Evolutionary conservation across 805 yeast species (phyloP), one percentile per base, ranked within the genome.

Genomic region (Trichomonascus vanleenenianus): DNA sequence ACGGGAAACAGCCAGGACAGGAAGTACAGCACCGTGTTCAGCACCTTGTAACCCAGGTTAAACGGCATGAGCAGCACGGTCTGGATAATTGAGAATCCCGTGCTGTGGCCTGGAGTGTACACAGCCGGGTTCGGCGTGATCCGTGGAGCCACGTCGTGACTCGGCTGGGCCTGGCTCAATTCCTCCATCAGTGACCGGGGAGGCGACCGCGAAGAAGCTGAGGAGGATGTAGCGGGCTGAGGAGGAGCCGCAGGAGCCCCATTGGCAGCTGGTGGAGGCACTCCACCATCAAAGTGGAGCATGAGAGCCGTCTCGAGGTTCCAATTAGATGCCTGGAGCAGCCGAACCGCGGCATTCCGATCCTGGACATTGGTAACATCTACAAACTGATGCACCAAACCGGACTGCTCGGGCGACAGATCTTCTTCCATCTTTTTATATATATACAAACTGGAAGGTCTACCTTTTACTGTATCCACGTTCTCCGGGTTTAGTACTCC

Each of bases 281-380:
- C 16, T 11, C 40, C 38, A 5, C 50, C 53, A 35, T 53, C 56
- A 30, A 51, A 45, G 36, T 52, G 54, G 18, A 47, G 45, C 37
- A 40, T 31, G 14, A 50, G 53, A 8, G 52, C 57, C 19, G 44
- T 39, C 53, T 71, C 75, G 12, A 71, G 54, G 50, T 67, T 59
- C 74, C 75, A 71, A 18, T 61, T 57, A 6, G 64, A 48, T 3
- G 63, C 51, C 33, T 56, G 50, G 40, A 66, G 56, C 35, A 65
- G 46, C 38, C 50, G 52, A 16, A 52, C 47, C 11, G 66, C 67
- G 20, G 52, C 53, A 2, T 53, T 56, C 14, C 50, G 49, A 41
- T 60, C 59, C 19, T 52, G 53, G 27, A 51, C 45, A 43, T 55
- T 55, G n/a, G 68, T 62, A 32, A 65, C 53, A 31, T 59, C 59